These are phyloP conservation scores for Penicillium hesseltinei DNA, from an alignment of 2,329 filamentous ascomycete genomes.

Conservation along the genomic window DNA sequence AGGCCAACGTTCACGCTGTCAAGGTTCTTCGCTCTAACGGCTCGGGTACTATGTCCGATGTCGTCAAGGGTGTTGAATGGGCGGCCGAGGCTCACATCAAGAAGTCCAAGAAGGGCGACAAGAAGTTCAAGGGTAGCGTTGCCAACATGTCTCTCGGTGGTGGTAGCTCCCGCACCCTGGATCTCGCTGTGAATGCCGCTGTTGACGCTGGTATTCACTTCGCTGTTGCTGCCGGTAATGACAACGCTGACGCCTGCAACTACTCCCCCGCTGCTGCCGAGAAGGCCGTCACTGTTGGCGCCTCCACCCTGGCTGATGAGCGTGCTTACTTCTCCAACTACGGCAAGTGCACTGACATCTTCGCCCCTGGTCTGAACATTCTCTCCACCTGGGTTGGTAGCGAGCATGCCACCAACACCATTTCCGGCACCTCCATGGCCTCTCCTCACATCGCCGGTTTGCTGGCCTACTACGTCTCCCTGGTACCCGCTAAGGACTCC, in stretches of 20 bases:
- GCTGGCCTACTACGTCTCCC: slow-evolving; percentile 94
- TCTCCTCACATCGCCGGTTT: slow-evolving; percentile 96
- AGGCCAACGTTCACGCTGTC: slow-evolving; percentile 93
- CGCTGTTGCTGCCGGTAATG: slow-evolving; percentile 95
- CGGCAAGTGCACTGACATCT: slow-evolving; percentile 99
- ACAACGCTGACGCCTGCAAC: slow-evolving; percentile 98
- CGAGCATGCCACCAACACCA: slow-evolving; percentile 95
- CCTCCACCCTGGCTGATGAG: slow-evolving; percentile 87
- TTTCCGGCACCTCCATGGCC: slow-evolving; percentile 98
- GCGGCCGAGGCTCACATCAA: slow-evolving; percentile 77
- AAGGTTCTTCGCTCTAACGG: slow-evolving; percentile 98
- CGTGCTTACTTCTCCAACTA: slow-evolving; percentile 99
- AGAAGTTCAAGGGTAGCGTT: slow-evolving; percentile 98
- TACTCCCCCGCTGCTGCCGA: slow-evolving; percentile 94
- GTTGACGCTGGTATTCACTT: slow-evolving; percentile 93
- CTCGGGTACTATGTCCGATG: slow-evolving; percentile 97
- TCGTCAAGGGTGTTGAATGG: slow-evolving; percentile 97
- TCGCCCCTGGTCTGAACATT: slow-evolving; percentile 94
- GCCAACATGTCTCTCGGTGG: slow-evolving; percentile 99
- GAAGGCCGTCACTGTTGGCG: slow-evolving; percentile 93
- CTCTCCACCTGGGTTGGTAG: slow-evolving; percentile 97
- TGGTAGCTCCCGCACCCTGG: slow-evolving; percentile 90
- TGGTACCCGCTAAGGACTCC: slow-evolving; percentile 86
- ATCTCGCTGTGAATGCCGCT: slow-evolving; percentile 89
- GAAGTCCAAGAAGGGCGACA: slow-evolving; percentile 75